Conservation (phyloP, 805 yeast species). For the Wickerhamiella kazuoi region DNA sequence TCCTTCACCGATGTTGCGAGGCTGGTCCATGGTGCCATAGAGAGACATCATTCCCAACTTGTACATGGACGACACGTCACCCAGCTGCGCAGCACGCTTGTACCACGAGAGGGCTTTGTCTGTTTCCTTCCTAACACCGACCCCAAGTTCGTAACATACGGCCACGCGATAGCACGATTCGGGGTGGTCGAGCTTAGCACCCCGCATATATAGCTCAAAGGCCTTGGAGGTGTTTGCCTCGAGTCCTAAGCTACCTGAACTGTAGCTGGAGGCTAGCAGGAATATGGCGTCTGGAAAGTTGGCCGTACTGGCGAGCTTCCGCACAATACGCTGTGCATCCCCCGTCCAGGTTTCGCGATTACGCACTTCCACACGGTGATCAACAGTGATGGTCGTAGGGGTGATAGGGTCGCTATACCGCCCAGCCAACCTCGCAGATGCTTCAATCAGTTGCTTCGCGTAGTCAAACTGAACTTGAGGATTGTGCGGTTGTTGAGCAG, state of each 20-base stretch:
- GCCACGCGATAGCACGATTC: constrained; percentile 53
- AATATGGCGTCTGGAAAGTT: constrained; percentile 38
- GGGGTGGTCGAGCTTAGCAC: constrained; percentile 40
- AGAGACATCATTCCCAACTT: constrained; percentile 50
- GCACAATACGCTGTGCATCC: constrained; percentile 42
- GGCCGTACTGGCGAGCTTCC: constrained; percentile 31
- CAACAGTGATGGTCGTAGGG: constrained; percentile 23
- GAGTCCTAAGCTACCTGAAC: constrained; percentile 31
- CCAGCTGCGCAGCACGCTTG: constrained; percentile 41
- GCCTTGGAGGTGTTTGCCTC: constrained; percentile 44
- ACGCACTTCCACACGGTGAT: constrained; percentile 29
- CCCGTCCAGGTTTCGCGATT: constrained; percentile 38
- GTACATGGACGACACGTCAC: constrained; percentile 52
- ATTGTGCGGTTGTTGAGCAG: constrained; percentile 19
- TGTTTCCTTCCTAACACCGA: constrained; percentile 30
- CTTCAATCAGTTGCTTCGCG: constrained; percentile 41
- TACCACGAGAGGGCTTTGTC: constrained; percentile 37
- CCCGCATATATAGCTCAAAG: constrained; percentile 38
- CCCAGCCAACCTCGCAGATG: constrained; percentile 20
- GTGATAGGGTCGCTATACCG: constrained; percentile 25
- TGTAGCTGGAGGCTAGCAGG: constrained; percentile 42
- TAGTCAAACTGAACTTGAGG: constrained; percentile 42
- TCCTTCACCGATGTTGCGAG: constrained; percentile 27
- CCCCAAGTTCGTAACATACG: constrained; percentile 51
- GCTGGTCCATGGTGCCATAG: constrained; percentile 29